Base-by-base conservation (phyloP, 495 filamentous ascomycete genomes). In the Elaphomyces granulatus region DNA sequence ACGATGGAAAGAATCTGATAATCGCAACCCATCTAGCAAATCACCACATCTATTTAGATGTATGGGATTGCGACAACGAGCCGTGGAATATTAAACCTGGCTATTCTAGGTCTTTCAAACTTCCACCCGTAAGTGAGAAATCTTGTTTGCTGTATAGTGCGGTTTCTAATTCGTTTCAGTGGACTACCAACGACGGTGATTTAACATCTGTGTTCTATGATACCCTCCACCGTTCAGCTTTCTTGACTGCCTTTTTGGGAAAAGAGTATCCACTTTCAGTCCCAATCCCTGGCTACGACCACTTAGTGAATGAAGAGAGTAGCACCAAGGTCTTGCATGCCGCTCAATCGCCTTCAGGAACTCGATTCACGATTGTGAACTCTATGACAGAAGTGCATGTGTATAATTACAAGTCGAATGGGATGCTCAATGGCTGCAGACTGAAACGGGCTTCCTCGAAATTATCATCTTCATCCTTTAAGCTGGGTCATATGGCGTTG, bases 131-230 rank as follows among this genome's bases (percentile, higher is more conserved):
- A 44, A n/a, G 51, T 47, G 15, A 12, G 23, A 28, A 14, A 21
- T 10, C 17, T 39, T 30, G 12, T 30, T n/a, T n/a, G n/a, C n/a
- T n/a, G n/a, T n/a, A n/a, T n/a, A n/a, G n/a, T n/a, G n/a, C n/a
- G n/a, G n/a, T n/a, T 40, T 16, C 44, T 51, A 47, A 51, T 15
- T 20, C 36, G 17, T 3, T 12, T 17, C 8, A 54, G 51, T 48
- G 48, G 43, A 47, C 45, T 6, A 39, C 33, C 16, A 48, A 49
- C 8, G 48, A 54, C 32, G 45, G 44, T 19, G 42, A 49, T 18
- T 34, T 51, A n/a, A 51, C 48, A 4, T 38, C 41, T 10, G 51
- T 51, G 3, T 54, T 49, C 39, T 54, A 54, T 21, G 48, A 54
- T 38, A 47, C 19, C 26, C 35, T 43, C 17, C 46, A 48, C 9